Evolutionary conservation across 345 rosid species (phyloP).

Genomic region (Rhodomyrtus tomentosa): DNA sequence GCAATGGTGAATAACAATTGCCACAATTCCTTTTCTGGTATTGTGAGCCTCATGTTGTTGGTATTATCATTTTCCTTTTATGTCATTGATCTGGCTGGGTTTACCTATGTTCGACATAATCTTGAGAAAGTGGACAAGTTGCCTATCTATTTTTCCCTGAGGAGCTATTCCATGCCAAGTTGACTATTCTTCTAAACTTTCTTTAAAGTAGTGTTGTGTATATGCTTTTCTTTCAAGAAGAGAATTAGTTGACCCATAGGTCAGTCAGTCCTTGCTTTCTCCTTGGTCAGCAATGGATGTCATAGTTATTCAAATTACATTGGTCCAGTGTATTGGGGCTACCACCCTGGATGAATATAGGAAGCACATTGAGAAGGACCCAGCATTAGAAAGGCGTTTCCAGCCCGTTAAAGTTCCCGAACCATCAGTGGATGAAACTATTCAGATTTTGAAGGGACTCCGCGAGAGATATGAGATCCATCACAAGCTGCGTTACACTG

Average conservation of each 20-base stretch:
- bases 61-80: not conserved
- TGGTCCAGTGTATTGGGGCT: slow-evolving; percentile 93
- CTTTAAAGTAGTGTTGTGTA: not conserved
- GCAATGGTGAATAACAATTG: not conserved
- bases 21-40: not conserved
- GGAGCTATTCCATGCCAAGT: not conserved
- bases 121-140: not conserved
- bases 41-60: not conserved
- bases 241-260: not conserved
- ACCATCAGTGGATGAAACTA: slow-evolving; percentile 89
- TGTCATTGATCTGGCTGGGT: not conserved
- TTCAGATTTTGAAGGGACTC: slow-evolving; percentile 84
- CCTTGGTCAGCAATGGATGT: not conserved
- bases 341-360: slow-evolving; percentile 94
- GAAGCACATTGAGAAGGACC: slow-evolving; percentile 99
- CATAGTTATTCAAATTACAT: not conserved
- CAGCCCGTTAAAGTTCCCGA: slow-evolving; percentile 99
- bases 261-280: not conserved
- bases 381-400: slow-evolving; percentile 94
- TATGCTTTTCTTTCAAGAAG: not conserved
- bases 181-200: not conserved
- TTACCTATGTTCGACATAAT: not conserved
- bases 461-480: slow-evolving; percentile 97
- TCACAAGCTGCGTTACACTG: slow-evolving; percentile 95
- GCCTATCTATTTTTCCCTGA: not conserved